Base-by-base conservation (phyloP, 495 filamentous ascomycete species). In the Rusavskia elegans region DNA sequence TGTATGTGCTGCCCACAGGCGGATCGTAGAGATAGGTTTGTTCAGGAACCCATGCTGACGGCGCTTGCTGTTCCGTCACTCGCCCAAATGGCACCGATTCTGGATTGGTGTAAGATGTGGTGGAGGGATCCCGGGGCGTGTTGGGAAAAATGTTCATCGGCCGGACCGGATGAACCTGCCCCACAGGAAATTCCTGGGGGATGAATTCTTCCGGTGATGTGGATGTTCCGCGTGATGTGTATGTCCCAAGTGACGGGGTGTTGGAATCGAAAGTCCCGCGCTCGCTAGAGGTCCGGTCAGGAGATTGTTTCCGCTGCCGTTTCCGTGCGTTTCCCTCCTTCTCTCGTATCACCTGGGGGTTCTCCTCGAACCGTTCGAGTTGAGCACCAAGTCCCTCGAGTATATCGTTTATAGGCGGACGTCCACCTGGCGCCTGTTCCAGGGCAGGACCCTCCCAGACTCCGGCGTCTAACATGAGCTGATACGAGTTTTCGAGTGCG, bases 341-440 rank as follows among this genome's bases (percentile, higher is more conserved):
- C 37, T 73, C 73, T 56, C 80, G 80, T 63, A 83, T 65, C 17
- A 63, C 56, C 17, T 72, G 67, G 45, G 70, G 65, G 59, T 76
- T 72, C 38, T 82, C 80, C 55, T 83, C 79, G 53, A 82, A 81
- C 5, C 61, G 68, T 48, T 79, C 78, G 55, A 71, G 64, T 44
- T 74, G 73, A 27, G 58, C 59, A 36, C 77, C 77, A 4, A 84
- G 68, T 19, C 74, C 66, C 21, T 75, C 76, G 9, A 84, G 69
- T 9, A 84, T 72, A 55, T 84, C 79, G 64, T 84, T 80, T 1
- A 78, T 84, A 25, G 81, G 73, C 5, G 80, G 80, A 54, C 79
- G 73, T 5, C 80, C 80, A 46, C 71, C 74, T 20, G 68, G 52
- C 48, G 74, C 70, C 55, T 68, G 68, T 56, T 72, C 67, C 56